These are phyloP conservation scores for Tricholoma sp. DNA, from an alignment of 768 basidiomycete species.

Conservation along the genomic window DNA sequence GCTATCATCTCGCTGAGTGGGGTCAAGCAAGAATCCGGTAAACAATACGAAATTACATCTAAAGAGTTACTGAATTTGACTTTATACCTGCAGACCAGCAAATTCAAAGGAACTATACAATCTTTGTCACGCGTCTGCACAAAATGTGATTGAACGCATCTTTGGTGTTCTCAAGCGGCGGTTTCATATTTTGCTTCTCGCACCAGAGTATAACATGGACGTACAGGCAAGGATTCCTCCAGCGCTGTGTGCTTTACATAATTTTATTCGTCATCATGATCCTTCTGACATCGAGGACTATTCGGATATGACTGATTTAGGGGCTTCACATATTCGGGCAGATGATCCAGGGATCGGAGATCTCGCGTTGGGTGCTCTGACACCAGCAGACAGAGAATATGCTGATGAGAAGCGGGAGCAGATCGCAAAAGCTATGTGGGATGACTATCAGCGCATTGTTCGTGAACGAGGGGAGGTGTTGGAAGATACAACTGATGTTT, in stretches of 20 bases:
- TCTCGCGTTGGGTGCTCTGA: too few relatives aligned
- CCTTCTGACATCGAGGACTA: not conserved
- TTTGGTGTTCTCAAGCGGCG: constrained; percentile 28
- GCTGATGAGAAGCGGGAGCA: too few relatives aligned
- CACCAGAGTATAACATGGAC: constrained; percentile 18
- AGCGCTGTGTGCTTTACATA: constrained; percentile 24
- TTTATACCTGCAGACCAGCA: constrained; percentile 25
- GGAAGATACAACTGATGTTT: too few relatives aligned
- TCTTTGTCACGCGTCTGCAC: constrained; percentile 27
- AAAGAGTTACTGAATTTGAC: too few relatives aligned
- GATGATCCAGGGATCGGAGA: not conserved
- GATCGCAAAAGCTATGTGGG: not conserved
- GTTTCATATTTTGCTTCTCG: constrained; percentile 14
- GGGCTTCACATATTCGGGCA: not conserved
- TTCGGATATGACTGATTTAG: not conserved
- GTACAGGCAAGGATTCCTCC: constrained; percentile 22
- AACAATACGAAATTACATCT: too few relatives aligned
- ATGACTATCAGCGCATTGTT: too few relatives aligned
- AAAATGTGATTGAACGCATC: constrained; percentile 33
- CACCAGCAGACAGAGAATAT: too few relatives aligned
- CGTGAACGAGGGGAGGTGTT: too few relatives aligned
- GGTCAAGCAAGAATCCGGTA: constrained; percentile 11
- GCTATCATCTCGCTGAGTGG: constrained; percentile 29
- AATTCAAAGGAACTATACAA: constrained; percentile 31
- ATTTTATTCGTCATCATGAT: constrained; percentile 14